A percentile compares a stretch with the other conserved stretches of the same genome.
These are phyloP conservation scores for Candida montana DNA, from an alignment of 805 yeast genomes.

Conservation along the genomic window DNA sequence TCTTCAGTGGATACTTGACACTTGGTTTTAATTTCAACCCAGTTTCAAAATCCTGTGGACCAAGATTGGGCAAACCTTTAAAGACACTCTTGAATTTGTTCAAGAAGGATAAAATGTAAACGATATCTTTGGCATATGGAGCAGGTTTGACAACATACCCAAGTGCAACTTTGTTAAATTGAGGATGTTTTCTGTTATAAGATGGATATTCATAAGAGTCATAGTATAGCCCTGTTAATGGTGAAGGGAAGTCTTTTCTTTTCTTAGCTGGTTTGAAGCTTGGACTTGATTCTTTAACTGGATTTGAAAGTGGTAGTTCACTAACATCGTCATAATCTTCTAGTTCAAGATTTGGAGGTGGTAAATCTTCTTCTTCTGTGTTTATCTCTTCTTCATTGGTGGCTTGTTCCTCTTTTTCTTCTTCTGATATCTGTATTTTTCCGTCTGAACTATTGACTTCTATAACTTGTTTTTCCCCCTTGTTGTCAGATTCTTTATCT, in stretches of 20 bases:
- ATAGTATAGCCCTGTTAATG: constrained; percentile 16
- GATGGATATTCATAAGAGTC: constrained; percentile 13
- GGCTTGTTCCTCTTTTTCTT: neutral
- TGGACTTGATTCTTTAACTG: neutral
- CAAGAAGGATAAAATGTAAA: constrained; percentile 18
- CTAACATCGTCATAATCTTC: neutral
- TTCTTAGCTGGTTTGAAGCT: constrained; percentile 3
- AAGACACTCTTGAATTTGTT: constrained; percentile 19
- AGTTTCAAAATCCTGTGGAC: constrained; percentile 24
- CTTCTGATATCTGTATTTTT: neutral
- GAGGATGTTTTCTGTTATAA: neutral
- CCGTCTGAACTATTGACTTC: too few relatives aligned
- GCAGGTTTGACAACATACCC: constrained; percentile 23
- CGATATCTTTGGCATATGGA: constrained; percentile 21
- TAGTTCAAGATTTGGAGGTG: neutral
- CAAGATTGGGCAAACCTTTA: constrained; percentile 15
- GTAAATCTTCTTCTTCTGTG: neutral
- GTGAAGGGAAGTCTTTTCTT: constrained; percentile 22
- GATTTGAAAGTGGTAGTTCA: neutral
- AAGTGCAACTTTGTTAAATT: constrained; percentile 16
- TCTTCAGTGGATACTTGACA: constrained; percentile 10
- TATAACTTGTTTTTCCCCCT: neutral
- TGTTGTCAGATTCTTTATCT: neutral
- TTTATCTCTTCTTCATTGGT: neutral
- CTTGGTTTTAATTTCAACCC: constrained; percentile 17